phyloP scores from a whole-genome alignment of 768 basidiomycete genomes.

The Trametes gibbosa region DNA sequence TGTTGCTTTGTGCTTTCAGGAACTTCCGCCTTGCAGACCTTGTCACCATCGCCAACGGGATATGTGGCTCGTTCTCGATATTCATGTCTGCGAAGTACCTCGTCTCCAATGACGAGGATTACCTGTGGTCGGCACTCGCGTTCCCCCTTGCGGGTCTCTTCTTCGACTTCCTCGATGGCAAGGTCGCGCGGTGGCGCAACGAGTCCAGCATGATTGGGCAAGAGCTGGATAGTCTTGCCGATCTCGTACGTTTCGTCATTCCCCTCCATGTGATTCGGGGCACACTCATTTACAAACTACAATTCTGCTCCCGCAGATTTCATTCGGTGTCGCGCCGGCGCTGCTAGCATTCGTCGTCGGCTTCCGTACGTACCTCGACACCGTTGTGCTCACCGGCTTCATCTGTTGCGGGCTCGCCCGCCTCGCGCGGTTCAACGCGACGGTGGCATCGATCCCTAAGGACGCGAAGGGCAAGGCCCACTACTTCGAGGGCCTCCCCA shows the following conservation, averaged over 20 bases:
- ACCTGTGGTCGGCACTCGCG: slow-evolving; percentile 82
- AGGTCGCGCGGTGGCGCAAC: slow-evolving; percentile 96
- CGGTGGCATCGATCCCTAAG: slow-evolving; percentile 91
- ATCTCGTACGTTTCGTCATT: slow-evolving; percentile 62
- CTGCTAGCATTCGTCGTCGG: slow-evolving; percentile 89
- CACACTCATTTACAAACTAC: slow-evolving; percentile 1
- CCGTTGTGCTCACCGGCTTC: slow-evolving; percentile 80
- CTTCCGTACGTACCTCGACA: slow-evolving; percentile 88
- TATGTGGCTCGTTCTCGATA: slow-evolving; percentile 95
- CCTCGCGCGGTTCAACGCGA: slow-evolving; percentile 97
- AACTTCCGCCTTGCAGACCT: slow-evolving; percentile 98
- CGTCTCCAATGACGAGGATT: slow-evolving; percentile 69
- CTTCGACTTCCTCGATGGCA: slow-evolving; percentile 98
- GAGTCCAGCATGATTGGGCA: slow-evolving; percentile 95
- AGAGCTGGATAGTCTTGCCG: slow-evolving; percentile 95
- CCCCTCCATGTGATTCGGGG: slow-evolving; percentile 2
- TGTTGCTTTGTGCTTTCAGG: slow-evolving; percentile 39
- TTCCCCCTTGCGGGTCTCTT: slow-evolving; percentile 92
- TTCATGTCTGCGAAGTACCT: slow-evolving; percentile 93
- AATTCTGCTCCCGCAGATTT: slow-evolving; percentile 58
- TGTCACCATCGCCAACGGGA: slow-evolving; percentile 98
- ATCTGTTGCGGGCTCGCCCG: slow-evolving; percentile 96
- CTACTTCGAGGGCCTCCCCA: slow-evolving; percentile 98
- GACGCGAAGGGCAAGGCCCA: slow-evolving; percentile 81
- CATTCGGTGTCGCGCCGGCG: slow-evolving; percentile 97